These are phyloP conservation scores for Physaria fendleri DNA, from an alignment of 345 rosid genomes.

Conservation along the genomic window DNA sequence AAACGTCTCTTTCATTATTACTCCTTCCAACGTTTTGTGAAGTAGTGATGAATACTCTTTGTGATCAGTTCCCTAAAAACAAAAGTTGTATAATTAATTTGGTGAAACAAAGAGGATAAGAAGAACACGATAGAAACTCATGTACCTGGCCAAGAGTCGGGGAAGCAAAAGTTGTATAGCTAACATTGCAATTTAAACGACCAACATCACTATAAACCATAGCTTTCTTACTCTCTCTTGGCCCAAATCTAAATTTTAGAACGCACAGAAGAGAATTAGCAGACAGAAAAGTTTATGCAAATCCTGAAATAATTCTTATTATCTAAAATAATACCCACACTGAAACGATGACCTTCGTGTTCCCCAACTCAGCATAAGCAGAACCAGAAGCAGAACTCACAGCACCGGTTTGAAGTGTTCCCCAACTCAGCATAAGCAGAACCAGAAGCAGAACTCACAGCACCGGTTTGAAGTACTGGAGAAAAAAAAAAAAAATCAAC, in stretches of 20 bases:
- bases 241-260: slow-evolving; percentile 64
- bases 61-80: slow-evolving; percentile 63
- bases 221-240: slow-evolving; percentile 98
- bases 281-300: neutral
- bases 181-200: slow-evolving; percentile 73
- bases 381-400: slow-evolving; percentile 91
- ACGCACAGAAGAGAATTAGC: neutral
- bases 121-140: neutral
- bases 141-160: slow-evolving; percentile 66
- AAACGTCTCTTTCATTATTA: slow-evolving; percentile 71
- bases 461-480: too few relatives aligned
- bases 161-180: slow-evolving; percentile 80
- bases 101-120: slow-evolving; percentile 7
- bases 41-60: slow-evolving; percentile 83
- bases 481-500: too few relatives aligned
- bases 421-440: too few relatives aligned
- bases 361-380: slow-evolving; percentile 95
- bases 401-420: slow-evolving; percentile 75
- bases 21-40: slow-evolving; percentile 91
- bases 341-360: slow-evolving; percentile 91
- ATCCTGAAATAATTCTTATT: neutral
- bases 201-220: slow-evolving; percentile 84
- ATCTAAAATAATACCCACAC: slow-evolving; percentile 56
- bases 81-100: neutral
- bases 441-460: too few relatives aligned